Evolutionary conservation across 78 protist genomes (phyloP).

Genomic region (Parvularia atlantis): DNA sequence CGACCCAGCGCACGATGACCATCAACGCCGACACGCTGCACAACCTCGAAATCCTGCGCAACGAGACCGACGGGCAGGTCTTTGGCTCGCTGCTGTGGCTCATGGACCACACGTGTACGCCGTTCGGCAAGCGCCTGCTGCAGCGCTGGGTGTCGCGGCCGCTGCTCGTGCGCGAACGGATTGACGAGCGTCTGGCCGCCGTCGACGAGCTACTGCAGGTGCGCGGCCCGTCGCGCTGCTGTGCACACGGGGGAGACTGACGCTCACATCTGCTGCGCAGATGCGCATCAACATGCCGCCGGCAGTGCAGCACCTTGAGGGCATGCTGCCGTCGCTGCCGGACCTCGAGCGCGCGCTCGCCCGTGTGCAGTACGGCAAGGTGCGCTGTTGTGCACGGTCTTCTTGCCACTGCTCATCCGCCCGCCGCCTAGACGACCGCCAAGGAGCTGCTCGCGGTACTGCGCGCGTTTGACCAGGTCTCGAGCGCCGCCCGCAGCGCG

Average conservation of each 20-base stretch:
- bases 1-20: background rate
- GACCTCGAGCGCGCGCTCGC: constrained; percentile 22
- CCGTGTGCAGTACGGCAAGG: constrained; percentile 9
- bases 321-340: background rate
- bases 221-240: background rate
- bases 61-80: background rate
- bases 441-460: background rate
- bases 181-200: constrained; percentile 8
- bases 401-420: no score
- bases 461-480: background rate
- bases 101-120: constrained; percentile 5
- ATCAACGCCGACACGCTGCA: background rate
- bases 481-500: background rate
- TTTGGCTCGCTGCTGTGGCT: background rate
- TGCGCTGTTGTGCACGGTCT: background rate
- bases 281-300: background rate
- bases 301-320: background rate
- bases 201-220: background rate
- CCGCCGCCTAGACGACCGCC: no score
- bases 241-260: no score
- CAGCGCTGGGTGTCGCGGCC: constrained; percentile 12
- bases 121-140: constrained; percentile 16
- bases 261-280: no score
- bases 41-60: constrained; percentile 11
- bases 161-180: background rate